A percentile compares a stretch with the other conserved stretches of the same genome.
These are phyloP conservation scores for Hypoxylon fuscum DNA, from an alignment of 495 filamentous ascomycete genomes.

Conservation along the genomic window DNA sequence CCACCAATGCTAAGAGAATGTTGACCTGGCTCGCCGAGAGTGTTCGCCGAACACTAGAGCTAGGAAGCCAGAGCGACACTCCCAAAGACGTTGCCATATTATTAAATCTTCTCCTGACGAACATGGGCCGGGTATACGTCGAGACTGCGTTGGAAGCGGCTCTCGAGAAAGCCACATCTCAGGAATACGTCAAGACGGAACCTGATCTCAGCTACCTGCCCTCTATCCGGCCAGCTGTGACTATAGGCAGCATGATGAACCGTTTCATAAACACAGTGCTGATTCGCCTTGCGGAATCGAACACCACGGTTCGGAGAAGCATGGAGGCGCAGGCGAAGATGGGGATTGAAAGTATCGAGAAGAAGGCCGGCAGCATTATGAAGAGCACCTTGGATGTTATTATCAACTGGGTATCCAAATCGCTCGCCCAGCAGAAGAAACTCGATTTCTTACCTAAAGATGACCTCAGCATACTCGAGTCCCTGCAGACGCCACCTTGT, in stretches of 20 bases:
- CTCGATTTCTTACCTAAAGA: constrained; percentile 93
- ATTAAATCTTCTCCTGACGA: constrained; percentile 81
- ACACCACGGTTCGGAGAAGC: constrained; percentile 85
- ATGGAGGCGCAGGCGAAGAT: constrained; percentile 86
- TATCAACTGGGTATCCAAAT: constrained; percentile 77
- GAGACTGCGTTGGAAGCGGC: constrained; percentile 93
- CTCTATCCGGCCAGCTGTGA: constrained; percentile 80
- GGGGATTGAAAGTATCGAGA: constrained; percentile 80
- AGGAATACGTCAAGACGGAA: constrained; percentile 80
- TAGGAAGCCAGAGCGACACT: constrained; percentile 85
- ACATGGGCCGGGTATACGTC: constrained; percentile 93
- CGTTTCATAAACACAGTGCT: constrained; percentile 89
- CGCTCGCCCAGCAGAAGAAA: constrained; percentile 85
- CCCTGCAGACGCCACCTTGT: constrained; percentile 88
- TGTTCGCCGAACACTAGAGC: constrained; percentile 89
- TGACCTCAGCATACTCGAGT: constrained; percentile 79
- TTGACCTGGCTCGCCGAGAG: constrained; percentile 97
- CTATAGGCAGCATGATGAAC: constrained; percentile 90
- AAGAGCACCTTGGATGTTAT: constrained; percentile 86
- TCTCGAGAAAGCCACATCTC: constrained; percentile 74
- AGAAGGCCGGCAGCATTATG: constrained; percentile 86
- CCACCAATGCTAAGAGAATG: constrained; percentile 93
- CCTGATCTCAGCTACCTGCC: constrained; percentile 88
- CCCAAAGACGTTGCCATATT: constrained; percentile 93
- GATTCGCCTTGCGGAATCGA: constrained; percentile 86